A percentile compares a stretch with the other conserved stretches of the same genome.
Evolutionary conservation across 306 rosid species (phyloP).

Genomic region (Vigna angularis): DNA sequence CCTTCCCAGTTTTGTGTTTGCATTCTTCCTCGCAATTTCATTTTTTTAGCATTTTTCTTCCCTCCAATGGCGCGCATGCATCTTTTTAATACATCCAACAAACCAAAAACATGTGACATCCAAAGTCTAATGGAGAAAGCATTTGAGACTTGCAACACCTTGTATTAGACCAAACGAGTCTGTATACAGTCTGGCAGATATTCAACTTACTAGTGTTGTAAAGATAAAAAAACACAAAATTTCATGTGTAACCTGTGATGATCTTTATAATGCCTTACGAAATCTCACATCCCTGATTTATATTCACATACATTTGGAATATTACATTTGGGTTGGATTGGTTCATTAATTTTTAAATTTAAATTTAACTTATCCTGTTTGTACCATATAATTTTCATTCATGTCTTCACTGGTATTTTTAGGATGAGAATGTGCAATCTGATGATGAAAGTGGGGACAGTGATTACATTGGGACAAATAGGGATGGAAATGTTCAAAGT

Average conservation of each 20-base stretch:
- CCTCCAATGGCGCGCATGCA: no score
- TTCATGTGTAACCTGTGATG: no score
- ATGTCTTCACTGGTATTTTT: slow-evolving; percentile 21
- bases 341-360: neutral
- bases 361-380: neutral
- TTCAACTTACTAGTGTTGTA: no score
- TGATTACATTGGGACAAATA: slow-evolving; percentile 33
- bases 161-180: no score
- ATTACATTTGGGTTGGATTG: neutral
- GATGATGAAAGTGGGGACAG: slow-evolving; percentile 70
- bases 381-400: neutral
- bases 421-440: slow-evolving; percentile 88
- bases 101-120: no score
- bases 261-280: neutral
- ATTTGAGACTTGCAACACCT: neutral
- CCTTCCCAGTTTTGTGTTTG: no score
- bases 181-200: no score
- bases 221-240: no score
- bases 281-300: neutral
- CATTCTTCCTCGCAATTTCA: no score
- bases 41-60: no score
- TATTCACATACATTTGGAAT: neutral
- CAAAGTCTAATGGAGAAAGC: neutral
- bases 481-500: slow-evolving; percentile 40
- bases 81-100: no score